phyloP scores from a whole-genome alignment of 306 rosid genomes.

The Rosa lucieae region DNA sequence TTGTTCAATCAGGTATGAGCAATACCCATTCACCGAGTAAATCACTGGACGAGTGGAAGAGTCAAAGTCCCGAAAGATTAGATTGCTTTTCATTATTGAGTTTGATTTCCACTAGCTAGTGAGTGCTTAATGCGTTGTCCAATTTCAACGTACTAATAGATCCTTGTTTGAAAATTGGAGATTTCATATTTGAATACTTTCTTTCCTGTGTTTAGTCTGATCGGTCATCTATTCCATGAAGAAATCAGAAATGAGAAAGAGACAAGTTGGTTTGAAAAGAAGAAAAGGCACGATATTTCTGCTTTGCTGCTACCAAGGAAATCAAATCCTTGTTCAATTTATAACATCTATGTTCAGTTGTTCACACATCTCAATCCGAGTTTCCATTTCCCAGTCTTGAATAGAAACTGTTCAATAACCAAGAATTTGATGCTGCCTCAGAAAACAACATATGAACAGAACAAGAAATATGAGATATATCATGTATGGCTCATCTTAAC shows the following conservation, averaged over 20 bases:
- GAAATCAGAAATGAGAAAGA: not conserved
- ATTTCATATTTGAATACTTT: not conserved
- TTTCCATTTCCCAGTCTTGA: not conserved
- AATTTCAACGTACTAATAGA: not conserved
- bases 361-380: not conserved
- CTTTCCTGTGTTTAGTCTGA: constrained; percentile 4
- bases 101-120: constrained; percentile 19
- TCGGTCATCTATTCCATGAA: not conserved
- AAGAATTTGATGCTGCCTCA: not conserved
- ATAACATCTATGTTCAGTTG: not conserved
- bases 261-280: not conserved
- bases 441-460: not conserved
- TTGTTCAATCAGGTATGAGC: constrained; percentile 70
- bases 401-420: not conserved
- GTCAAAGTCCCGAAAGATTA: not conserved
- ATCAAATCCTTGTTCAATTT: not conserved
- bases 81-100: not conserved
- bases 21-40: constrained; percentile 66
- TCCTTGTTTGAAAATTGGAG: not conserved
- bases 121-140: not conserved
- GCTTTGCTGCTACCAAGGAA: not conserved
- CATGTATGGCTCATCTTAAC: not conserved
- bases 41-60: not conserved
- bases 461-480: not conserved
- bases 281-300: constrained; percentile 1